Percentiles rank a stretch among this genome's conserved stretches.
phyloP scores from a whole-genome alignment of 2,329 filamentous ascomycete species.

The Claviceps digitariae region DNA sequence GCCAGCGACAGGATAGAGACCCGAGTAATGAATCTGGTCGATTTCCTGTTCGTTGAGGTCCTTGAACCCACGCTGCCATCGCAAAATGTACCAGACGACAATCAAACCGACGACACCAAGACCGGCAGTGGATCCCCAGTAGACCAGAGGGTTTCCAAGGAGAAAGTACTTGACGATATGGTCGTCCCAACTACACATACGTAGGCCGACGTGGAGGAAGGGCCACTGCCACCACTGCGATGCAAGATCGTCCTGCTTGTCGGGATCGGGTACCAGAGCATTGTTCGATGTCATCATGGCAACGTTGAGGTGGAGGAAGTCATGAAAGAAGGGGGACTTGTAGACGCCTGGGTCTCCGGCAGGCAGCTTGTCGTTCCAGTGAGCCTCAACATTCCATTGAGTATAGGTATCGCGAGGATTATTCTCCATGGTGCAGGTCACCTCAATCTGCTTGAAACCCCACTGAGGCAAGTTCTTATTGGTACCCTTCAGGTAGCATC shows the following conservation, averaged over 20 bases:
- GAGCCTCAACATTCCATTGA: conserved; percentile 97
- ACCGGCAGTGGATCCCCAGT: conserved; percentile 82
- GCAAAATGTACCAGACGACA: conserved; percentile 71
- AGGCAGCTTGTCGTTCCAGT: conserved; percentile 85
- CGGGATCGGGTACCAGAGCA: conserved; percentile 88
- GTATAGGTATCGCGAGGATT: conserved; percentile 88
- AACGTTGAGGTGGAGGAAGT: conserved; percentile 96
- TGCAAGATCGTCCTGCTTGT: conserved; percentile 96
- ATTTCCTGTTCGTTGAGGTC: conserved; percentile 71
- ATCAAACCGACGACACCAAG: conserved; percentile 61
- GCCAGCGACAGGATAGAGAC: conserved; percentile 78
- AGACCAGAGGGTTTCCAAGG: conserved; percentile 88
- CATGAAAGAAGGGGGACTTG: conserved; percentile 92
- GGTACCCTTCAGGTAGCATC: conserved; percentile 88
- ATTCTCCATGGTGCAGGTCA: conserved; percentile 86
- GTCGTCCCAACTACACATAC: conserved; percentile 98
- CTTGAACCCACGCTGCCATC: conserved; percentile 89
- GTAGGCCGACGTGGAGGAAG: conserved; percentile 81
- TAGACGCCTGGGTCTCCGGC: conserved; percentile 81
- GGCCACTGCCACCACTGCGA: conserved; percentile 99
- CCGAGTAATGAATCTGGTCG: conserved; percentile 89
- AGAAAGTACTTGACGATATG: conserved; percentile 95
- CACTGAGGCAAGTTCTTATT: conserved; percentile 96
- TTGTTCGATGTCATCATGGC: conserved; percentile 99
- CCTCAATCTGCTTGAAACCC: conserved; percentile 99